Conservation (phyloP, 176 grass and related monocot genomes). For the Phyllostachys edulis region DNA sequence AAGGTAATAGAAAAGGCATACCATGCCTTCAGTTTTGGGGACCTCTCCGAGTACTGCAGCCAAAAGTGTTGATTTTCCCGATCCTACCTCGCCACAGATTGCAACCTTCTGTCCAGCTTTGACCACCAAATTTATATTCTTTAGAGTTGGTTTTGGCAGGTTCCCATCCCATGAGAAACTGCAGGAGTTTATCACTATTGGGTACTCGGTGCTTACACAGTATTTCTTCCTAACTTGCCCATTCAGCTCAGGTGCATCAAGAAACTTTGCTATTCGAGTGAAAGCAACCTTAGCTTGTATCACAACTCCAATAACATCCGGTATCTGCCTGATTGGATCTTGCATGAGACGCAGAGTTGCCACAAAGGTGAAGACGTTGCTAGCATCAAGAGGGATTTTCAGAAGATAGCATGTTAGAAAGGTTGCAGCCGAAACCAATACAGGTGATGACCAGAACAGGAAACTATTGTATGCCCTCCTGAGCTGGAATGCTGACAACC, state of each 20-base stretch:
- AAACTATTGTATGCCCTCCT: conserved; percentile 82
- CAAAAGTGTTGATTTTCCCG: conserved; percentile 87
- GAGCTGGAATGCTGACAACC: conserved; percentile 80
- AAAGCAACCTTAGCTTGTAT: conserved; percentile 96
- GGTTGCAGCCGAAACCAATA: conserved; percentile 81
- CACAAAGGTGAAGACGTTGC: conserved; percentile 86
- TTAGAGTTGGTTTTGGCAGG: conserved; percentile 56
- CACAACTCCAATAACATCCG: conserved; percentile 72
- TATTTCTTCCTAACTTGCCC: conserved; percentile 40
- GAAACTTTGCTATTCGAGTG: conserved; percentile 63
- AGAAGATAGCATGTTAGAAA: conserved; percentile 83
- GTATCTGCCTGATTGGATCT: conserved; percentile 76
- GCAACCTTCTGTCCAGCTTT: conserved; percentile 77
- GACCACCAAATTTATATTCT: conserved; percentile 61
- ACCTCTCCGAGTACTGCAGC: conserved; percentile 85
- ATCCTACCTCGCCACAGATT: conserved; percentile 95
- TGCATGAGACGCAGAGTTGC: conserved; percentile 85
- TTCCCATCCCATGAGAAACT: conserved; percentile 88
- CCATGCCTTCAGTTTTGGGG: conserved; percentile 55
- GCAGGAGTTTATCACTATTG: conserved; percentile 53
- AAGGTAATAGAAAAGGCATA: conserved; percentile 39
- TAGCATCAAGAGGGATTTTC: conserved; percentile 67
- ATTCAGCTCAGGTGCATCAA: conserved; percentile 75
- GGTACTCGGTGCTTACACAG: conserved; percentile 22
- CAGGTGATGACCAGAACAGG: conserved; percentile 88